Evolutionary conservation across 768 basidiomycete species (phyloP).

Genomic region (Scleroderma bovista): DNA sequence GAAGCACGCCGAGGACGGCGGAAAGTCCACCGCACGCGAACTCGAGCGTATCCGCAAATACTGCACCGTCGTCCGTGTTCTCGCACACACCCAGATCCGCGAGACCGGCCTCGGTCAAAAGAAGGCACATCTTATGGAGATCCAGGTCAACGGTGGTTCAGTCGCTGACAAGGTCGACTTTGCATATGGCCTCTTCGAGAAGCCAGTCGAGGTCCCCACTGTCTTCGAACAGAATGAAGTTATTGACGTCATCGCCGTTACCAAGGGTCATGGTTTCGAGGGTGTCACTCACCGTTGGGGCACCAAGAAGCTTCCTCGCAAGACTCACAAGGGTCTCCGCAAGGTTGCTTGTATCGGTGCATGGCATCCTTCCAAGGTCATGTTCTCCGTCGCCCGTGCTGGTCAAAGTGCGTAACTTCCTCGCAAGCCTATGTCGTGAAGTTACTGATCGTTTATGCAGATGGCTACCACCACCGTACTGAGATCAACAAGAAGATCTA

Average conservation of each 20-base stretch:
- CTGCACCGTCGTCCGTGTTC: slow-evolving; percentile 99
- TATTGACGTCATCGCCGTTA: slow-evolving; percentile 95
- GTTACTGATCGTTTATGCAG: slow-evolving; percentile 33
- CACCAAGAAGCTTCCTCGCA: slow-evolving; percentile 95
- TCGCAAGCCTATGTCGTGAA: background rate
- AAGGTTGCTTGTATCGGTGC: slow-evolving; percentile 99
- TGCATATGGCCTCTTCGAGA: slow-evolving; percentile 92
- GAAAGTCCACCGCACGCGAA: slow-evolving; percentile 89
- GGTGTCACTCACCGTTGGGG: slow-evolving; percentile 99
- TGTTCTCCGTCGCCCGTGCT: slow-evolving; percentile 99
- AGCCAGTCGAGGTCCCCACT: slow-evolving; percentile 77
- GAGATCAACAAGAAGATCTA: slow-evolving; percentile 99
- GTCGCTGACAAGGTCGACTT: slow-evolving; percentile 97
- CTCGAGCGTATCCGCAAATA: slow-evolving; percentile 99
- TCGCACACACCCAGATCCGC: slow-evolving; percentile 98
- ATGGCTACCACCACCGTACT: slow-evolving; percentile 94
- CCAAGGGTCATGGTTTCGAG: slow-evolving; percentile 99
- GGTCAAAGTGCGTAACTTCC: slow-evolving; percentile 81
- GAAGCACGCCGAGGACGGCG: slow-evolving; percentile 94
- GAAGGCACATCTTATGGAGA: slow-evolving; percentile 99
- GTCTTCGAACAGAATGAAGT: slow-evolving; percentile 97
- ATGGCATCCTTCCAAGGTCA: slow-evolving; percentile 99
- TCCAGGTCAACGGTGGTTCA: slow-evolving; percentile 97
- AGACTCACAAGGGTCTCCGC: slow-evolving; percentile 99
- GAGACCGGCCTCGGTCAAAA: slow-evolving; percentile 98